Base-by-base conservation (phyloP, 192 early-diverging fungal genomes). In the Umbelopsis vinacea region DNA sequence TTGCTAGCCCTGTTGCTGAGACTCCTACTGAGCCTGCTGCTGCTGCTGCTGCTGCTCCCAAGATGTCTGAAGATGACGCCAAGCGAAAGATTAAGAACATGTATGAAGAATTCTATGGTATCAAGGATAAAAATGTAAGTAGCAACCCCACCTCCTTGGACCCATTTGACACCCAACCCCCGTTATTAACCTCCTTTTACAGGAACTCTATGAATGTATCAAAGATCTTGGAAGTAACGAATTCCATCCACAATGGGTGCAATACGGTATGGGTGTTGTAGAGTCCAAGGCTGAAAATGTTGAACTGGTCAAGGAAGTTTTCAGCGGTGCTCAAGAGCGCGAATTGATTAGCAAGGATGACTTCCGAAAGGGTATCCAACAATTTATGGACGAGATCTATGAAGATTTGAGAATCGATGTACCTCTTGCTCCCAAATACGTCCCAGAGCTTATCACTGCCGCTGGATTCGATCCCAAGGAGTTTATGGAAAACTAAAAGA, bases 371-470 rank as follows among this genome's bases (percentile, higher is more conserved):
- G 78, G 74, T 17, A 38, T 75, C 47, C 57, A 72, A 53, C 68
- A 46, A 17, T 75, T 79, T 48, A 73, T 75, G 74, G 78, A 43
- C 40, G 40, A 75, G 50, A 54, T 52, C 17, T 75, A 75, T 43
- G 78, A 79, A 70, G 78, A 79, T 70, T 69, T 79, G 40, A 70
- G 66, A 35, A 75, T 79, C 47, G 78, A 79, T 72, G 78, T 79
- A 21, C 78, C 78, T 47, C 74, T 72, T 66, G 78, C 78, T 50
- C 68, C 70, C 46, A 75, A 75, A 52, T 75, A 75, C 74, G 74
- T 75, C 22, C 33, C 71, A 60, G 43, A 37, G 52, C 37, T 79
- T 52, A 35, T 79, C 29, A 53, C 43, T 8, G 78, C 74, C 45
- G 57, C 57, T 43, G 55, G 69, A 46, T 55, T 75, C 23, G 74